Conservation (phyloP, 164 flowering plant genomes). For the Cinnamomum micranthum region DNA sequence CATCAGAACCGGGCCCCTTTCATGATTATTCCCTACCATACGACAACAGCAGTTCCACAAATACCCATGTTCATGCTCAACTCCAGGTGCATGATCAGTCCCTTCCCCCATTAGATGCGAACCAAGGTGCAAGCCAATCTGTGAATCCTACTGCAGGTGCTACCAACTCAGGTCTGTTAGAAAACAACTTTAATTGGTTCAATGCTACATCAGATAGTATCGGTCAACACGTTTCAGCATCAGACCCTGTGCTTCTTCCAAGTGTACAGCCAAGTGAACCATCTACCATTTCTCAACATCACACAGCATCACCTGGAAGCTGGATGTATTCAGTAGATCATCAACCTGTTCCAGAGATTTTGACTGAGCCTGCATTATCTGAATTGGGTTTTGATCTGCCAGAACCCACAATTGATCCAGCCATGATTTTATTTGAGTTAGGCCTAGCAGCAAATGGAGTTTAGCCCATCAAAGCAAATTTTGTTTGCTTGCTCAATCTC, state of each 20-base stretch:
- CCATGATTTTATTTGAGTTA: slow-evolving; percentile 30
- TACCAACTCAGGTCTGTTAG: slow-evolving; percentile 3
- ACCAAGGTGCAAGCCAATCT: slow-evolving; percentile 14
- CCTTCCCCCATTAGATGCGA: slow-evolving; percentile 7
- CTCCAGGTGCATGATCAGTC: slow-evolving; percentile 10
- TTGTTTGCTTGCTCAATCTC: neutral
- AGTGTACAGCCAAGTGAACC: slow-evolving; percentile 15
- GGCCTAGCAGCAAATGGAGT: no score
- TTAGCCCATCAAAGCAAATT: no score
- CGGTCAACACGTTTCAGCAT: slow-evolving; percentile 10
- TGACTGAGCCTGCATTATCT: slow-evolving; percentile 12
- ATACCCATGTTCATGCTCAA: slow-evolving; percentile 5
- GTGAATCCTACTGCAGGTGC: slow-evolving; percentile 12
- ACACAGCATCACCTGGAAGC: slow-evolving; percentile 19
- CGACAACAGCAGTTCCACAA: neutral
- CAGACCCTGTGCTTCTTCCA: slow-evolving; percentile 12
- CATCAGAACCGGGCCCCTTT: neutral
- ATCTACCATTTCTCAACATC: slow-evolving; percentile 2
- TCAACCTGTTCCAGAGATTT: slow-evolving; percentile 17
- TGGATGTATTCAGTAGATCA: slow-evolving; percentile 27
- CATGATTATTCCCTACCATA: slow-evolving; percentile 1
- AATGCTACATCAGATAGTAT: neutral
- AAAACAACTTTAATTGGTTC: slow-evolving; percentile 15
- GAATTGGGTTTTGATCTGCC: slow-evolving; percentile 13
- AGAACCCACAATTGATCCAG: slow-evolving; percentile 23